Base-by-base conservation (phyloP, 2,329 filamentous ascomycete genomes). In the Furcasterigmium sp. region DNA sequence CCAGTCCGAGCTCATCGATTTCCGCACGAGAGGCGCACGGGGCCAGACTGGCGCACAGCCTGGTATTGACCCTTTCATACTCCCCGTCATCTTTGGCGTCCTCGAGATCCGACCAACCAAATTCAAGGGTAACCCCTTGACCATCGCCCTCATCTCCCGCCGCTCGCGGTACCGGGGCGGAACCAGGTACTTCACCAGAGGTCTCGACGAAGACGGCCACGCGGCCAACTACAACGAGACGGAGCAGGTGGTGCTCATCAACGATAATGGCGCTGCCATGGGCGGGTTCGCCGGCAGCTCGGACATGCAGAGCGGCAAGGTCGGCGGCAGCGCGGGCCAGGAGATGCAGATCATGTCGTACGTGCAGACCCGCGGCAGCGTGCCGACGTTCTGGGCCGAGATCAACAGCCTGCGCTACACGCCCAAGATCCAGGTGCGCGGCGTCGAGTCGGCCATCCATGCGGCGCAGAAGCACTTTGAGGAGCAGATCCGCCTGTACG, bases 221-320 rank as follows among this genome's bases (percentile, higher is more conserved):
- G 93, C 93, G n/a, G 89, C 93, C 52, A 98, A 98, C 63, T 98
- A 91, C 75, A 98, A 98, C 60, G 93, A 98, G 72, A 97, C 93
- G 0, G 93, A 98, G 61, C 93, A 98, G 61, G 75, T 93, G 26
- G 76, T 95, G 47, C 81, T 98, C 29, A 67, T 97, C 53, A 97
- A 97, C 56, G 93, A 97, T 64, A 77, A 70, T 43, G 75, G 78
- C 38, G 75, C 76, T 4, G 81, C 81, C 45, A 68, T 93, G 35
- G 83, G 87, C 32, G 91, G 90, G 7, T 95, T 87, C 63, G 85
- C 85, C 39, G 86, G 87, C 42, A 85, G 84, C 53, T 75, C 78
- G 46, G 82, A 85, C 17, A 85, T 87, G 70, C 80, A 87, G 56
- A 90, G 87, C 59, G 84, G 83, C 48, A 85, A 84, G 59, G 69